Conservation (phyloP, 352 stramenopile species). For the Globisporangium solare region DNA sequence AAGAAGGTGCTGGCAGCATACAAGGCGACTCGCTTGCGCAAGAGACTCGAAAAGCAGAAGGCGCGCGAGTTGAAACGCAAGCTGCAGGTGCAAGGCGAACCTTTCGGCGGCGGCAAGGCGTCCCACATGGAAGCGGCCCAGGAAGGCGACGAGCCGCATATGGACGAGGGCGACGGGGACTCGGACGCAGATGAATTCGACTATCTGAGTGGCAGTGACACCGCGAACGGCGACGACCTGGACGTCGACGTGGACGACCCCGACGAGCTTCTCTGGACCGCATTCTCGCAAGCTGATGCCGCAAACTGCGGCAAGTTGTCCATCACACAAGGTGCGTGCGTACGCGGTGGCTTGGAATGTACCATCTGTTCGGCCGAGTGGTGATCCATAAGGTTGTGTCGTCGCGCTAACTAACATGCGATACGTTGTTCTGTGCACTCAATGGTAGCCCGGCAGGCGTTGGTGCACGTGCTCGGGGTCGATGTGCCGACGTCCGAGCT, state of each 20-base stretch:
- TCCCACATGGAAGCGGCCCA: slow-evolving; percentile 63
- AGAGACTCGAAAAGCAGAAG: slow-evolving; percentile 59
- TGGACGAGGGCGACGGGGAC: slow-evolving; percentile 22
- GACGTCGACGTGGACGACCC: slow-evolving; percentile 54
- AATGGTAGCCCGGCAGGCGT: slow-evolving; percentile 40
- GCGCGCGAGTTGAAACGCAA: slow-evolving; percentile 41
- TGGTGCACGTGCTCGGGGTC: slow-evolving; percentile 58
- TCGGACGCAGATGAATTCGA: slow-evolving; percentile 33
- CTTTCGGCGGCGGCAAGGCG: not conserved
- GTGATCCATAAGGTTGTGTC: not conserved
- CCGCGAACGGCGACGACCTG: slow-evolving; percentile 26
- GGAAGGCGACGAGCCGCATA: slow-evolving; percentile 37
- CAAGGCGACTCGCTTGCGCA: slow-evolving; percentile 54
- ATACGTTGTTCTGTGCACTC: slow-evolving; percentile 1
- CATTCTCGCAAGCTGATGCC: slow-evolving; percentile 48
- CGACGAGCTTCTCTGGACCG: slow-evolving; percentile 57
- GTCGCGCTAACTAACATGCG: not conserved
- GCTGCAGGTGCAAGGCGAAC: slow-evolving; percentile 5
- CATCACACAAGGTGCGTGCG: slow-evolving; percentile 40
- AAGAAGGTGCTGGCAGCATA: slow-evolving; percentile 65
- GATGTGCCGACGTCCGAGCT: slow-evolving; percentile 45
- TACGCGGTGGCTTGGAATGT: no score
- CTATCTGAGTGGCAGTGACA: slow-evolving; percentile 45
- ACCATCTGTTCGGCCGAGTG: no score
- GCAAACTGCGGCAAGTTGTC: slow-evolving; percentile 37